Evolutionary conservation across 140 eudicot species (phyloP).

Genomic region (Bidens hawaiensis): DNA sequence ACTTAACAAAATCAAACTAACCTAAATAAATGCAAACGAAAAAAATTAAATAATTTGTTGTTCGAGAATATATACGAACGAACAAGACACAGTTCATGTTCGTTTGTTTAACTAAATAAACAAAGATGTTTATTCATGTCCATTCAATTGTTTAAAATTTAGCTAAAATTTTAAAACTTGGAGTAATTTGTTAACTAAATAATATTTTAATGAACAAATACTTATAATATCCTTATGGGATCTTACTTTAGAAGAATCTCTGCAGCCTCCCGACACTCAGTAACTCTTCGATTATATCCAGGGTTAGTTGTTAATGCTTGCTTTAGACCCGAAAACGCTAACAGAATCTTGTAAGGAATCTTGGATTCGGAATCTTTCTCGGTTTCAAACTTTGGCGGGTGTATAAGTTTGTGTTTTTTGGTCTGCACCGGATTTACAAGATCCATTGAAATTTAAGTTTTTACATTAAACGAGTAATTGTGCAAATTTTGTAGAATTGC

Average conservation of each 20-base stretch:
- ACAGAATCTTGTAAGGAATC: slow-evolving; percentile 61
- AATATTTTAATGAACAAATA: not conserved
- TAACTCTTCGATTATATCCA: slow-evolving; percentile 82
- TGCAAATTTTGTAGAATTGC: not conserved
- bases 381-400: slow-evolving; percentile 40
- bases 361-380: slow-evolving; percentile 24
- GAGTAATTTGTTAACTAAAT: too few species aligned
- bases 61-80: too few species aligned
- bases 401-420: slow-evolving; percentile 73
- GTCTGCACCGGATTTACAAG: slow-evolving; percentile 47
- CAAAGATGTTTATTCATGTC: too few species aligned
- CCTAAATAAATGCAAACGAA: too few species aligned
- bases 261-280: slow-evolving; percentile 92
- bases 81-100: too few species aligned
- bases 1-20: too few species aligned
- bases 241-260: slow-evolving; percentile 62
- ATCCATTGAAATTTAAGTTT: not conserved
- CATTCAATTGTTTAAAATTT: too few species aligned
- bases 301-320: slow-evolving; percentile 79
- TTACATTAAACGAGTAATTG: not conserved
- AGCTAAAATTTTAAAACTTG: too few species aligned
- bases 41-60: too few species aligned
- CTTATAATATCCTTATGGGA: not conserved
- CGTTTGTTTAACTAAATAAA: too few species aligned
- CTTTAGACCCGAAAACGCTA: slow-evolving; percentile 90